A percentile compares a stretch with the other conserved stretches of the same genome.
Conservation (phyloP, 768 basidiomycete species). For the Lactifluus rugatus region DNA sequence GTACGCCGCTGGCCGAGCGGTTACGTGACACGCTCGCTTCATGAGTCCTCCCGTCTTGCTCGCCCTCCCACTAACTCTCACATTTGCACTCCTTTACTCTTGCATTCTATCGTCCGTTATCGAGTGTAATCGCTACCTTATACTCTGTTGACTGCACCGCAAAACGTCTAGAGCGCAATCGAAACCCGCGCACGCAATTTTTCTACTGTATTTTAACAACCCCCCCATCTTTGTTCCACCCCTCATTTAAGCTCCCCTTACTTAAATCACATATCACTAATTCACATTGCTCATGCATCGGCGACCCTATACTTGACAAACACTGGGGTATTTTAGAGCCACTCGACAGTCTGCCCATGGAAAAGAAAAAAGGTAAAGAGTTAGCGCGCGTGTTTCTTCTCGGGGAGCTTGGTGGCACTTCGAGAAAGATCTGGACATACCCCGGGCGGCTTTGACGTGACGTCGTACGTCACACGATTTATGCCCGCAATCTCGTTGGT, state of each 20-base stretch:
- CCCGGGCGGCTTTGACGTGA: slow-evolving; percentile 94
- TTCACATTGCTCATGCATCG: too few relatives aligned
- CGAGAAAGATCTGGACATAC: slow-evolving; percentile 33
- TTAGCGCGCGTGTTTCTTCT: neutral
- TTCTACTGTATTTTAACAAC: slow-evolving; percentile 13
- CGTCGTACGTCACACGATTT: slow-evolving; percentile 92
- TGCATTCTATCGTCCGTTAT: neutral
- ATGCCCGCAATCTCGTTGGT: slow-evolving; percentile 97
- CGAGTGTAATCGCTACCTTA: slow-evolving; percentile 4
- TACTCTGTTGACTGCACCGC: slow-evolving; percentile 5
- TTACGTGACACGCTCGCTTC: slow-evolving; percentile 53
- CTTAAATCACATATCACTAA: too few relatives aligned
- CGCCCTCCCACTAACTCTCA: neutral
- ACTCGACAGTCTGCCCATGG: slow-evolving; percentile 25
- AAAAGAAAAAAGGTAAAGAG: neutral
- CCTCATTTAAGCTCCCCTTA: slow-evolving; percentile 5
- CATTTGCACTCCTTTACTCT: neutral
- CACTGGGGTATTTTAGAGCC: slow-evolving; percentile 20
- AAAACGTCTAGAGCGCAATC: slow-evolving; percentile 14
- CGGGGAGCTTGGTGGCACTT: neutral
- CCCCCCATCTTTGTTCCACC: neutral
- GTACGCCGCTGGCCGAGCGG: slow-evolving; percentile 44
- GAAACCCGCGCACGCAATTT: slow-evolving; percentile 13
- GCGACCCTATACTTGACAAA: neutral
- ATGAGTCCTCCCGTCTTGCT: neutral